These are phyloP conservation scores for Coemansia sp. DNA, from an alignment of 192 early-diverging fungal genomes.

Conservation along the genomic window DNA sequence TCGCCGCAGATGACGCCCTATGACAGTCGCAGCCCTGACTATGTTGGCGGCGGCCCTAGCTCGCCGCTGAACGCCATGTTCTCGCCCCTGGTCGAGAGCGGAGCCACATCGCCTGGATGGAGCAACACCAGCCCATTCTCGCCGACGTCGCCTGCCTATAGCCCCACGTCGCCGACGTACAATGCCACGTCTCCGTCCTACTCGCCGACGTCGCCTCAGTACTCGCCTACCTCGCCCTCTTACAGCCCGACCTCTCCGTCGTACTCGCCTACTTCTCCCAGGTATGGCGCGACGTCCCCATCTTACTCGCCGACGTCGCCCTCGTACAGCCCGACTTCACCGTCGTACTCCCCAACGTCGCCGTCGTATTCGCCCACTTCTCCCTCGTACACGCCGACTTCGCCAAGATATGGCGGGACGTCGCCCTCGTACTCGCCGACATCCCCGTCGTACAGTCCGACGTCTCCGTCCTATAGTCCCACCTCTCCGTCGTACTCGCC, in stretches of 20 bases:
- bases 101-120: conserved; percentile 61
- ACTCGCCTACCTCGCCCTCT: conserved; percentile 63
- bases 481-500: conserved; percentile 68
- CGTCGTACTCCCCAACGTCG: conserved; percentile 49
- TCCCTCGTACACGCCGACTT: conserved; percentile 74
- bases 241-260: conserved; percentile 66
- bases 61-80: conserved; percentile 78
- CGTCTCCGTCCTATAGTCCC: conserved; percentile 70
- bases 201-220: conserved; percentile 62
- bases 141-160: conserved; percentile 59
- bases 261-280: conserved; percentile 67
- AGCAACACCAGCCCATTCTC: conserved; percentile 59
- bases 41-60: conserved; percentile 59
- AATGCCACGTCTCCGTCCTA: conserved; percentile 71
- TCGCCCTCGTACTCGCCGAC: conserved; percentile 77
- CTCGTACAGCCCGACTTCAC: conserved; percentile 61
- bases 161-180: conserved; percentile 75
- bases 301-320: conserved; percentile 62
- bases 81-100: conserved; percentile 80
- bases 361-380: conserved; percentile 62
- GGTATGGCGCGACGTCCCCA: conserved; percentile 67
- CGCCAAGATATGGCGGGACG: conserved; percentile 75
- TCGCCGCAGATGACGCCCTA: conserved; percentile 82
- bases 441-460: conserved; percentile 56
- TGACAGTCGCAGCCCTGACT: conserved; percentile 66